phyloP scores from a whole-genome alignment of 129 eudicot genomes.

The Flaveria linearis region DNA sequence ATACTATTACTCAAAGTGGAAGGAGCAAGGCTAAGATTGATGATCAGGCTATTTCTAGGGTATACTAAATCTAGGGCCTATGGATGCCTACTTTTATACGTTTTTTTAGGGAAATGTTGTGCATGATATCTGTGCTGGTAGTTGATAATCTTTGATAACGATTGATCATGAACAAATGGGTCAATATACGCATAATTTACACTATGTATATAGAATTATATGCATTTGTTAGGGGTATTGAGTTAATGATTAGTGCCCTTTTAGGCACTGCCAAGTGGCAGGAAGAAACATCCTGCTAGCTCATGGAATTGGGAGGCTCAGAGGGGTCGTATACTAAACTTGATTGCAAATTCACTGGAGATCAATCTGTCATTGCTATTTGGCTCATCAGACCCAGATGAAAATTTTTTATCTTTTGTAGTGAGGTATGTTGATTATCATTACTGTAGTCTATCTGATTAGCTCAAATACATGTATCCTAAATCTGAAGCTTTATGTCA shows the following conservation, averaged over 20 bases:
- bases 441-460: background rate
- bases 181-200: background rate
- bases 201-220: background rate
- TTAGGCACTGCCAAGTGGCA: slow-evolving; percentile 58
- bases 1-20: slow-evolving; percentile 11
- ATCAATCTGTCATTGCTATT: slow-evolving; percentile 86
- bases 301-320: slow-evolving; percentile 95
- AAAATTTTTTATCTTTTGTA: slow-evolving; percentile 79
- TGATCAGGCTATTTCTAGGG: slow-evolving; percentile 4
- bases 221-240: background rate
- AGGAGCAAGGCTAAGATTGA: slow-evolving; percentile 18
- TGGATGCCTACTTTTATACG: background rate
- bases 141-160: slow-evolving; percentile 1
- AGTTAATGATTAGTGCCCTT: slow-evolving; percentile 13
- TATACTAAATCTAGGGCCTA: slow-evolving; percentile 5
- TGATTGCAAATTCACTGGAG: slow-evolving; percentile 87
- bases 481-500: background rate
- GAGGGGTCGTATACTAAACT: slow-evolving; percentile 68
- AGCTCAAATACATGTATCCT: background rate
- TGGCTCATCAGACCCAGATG: slow-evolving; percentile 93
- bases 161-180: background rate
- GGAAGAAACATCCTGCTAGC: slow-evolving; percentile 64
- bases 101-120: background rate
- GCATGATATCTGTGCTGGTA: slow-evolving; percentile 5
- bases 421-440: slow-evolving; percentile 55